A percentile compares a stretch with the other conserved stretches of the same genome.
Evolutionary conservation across 305 asterid genomes (phyloP).

Genomic region (Andrographis paniculata): DNA sequence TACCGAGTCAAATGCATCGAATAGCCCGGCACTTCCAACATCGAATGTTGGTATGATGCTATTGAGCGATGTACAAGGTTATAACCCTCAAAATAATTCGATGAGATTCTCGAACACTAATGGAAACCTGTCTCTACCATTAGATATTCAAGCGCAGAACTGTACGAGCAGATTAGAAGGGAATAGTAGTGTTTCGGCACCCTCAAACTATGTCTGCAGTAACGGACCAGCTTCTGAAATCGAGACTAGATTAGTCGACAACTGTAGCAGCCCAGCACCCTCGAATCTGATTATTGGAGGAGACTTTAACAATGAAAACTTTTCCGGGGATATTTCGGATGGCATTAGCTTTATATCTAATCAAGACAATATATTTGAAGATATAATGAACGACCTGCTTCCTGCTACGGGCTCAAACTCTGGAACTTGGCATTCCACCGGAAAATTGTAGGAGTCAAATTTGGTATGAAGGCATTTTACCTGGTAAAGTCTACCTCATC

Average conservation of each 20-base stretch:
- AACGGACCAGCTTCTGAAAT: conserved; percentile 29
- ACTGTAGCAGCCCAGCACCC: conserved; percentile 23
- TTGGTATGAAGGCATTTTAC: conserved; percentile 13
- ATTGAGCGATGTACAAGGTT: conserved; percentile 23
- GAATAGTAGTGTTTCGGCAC: neutral
- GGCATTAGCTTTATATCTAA: conserved; percentile 27
- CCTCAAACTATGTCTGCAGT: conserved; percentile 6
- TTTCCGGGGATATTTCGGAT: conserved; percentile 29
- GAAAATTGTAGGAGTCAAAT: conserved; percentile 33
- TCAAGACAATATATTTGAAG: conserved; percentile 53
- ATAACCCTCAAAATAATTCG: conserved; percentile 21
- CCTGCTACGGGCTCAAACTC: conserved; percentile 43
- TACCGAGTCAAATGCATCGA: conserved; percentile 27
- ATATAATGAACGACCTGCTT: conserved; percentile 49
- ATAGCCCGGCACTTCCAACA: conserved; percentile 20
- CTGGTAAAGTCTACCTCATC: conserved; percentile 22
- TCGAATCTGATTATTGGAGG: conserved; percentile 20
- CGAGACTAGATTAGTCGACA: conserved; percentile 22
- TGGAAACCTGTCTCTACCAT: conserved; percentile 17
- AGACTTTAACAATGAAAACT: conserved; percentile 21
- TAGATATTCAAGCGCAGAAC: conserved; percentile 27
- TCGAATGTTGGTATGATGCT: conserved; percentile 23
- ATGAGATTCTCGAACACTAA: conserved; percentile 15
- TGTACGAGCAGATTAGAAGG: neutral
- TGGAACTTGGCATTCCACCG: conserved; percentile 41